Evolutionary conservation across 2,329 filamentous ascomycete species (phyloP).

Genomic region (Penicillium sp.): DNA sequence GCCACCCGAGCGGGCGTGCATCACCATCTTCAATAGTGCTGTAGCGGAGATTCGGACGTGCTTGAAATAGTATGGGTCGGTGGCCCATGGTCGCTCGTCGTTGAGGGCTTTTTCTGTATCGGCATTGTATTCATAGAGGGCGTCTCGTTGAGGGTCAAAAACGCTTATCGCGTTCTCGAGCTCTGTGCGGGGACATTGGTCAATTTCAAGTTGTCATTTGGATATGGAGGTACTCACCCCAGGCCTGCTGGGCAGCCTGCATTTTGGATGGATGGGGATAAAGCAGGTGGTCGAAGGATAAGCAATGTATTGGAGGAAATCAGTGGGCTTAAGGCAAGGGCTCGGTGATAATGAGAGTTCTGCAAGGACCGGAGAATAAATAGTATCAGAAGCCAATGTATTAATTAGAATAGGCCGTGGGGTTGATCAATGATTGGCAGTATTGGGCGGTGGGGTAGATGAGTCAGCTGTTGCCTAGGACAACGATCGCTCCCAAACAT

Average conservation of each 20-base stretch:
- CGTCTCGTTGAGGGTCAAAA: slow-evolving; percentile 82
- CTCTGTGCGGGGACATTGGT: slow-evolving; percentile 55
- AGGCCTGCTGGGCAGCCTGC: slow-evolving; percentile 59
- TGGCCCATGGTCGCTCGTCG: slow-evolving; percentile 68
- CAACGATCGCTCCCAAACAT: slow-evolving; percentile 33
- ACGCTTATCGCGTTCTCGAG: slow-evolving; percentile 81
- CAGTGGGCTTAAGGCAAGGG: slow-evolving; percentile 1
- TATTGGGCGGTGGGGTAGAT: slow-evolving; percentile 28
- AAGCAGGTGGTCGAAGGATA: neutral
- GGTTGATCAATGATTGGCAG: slow-evolving; percentile 24
- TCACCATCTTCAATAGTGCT: slow-evolving; percentile 96
- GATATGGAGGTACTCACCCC: slow-evolving; percentile 48
- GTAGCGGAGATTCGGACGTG: slow-evolving; percentile 89
- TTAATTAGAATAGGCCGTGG: slow-evolving; percentile 23
- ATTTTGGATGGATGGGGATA: slow-evolving; percentile 36
- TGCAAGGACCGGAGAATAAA: slow-evolving; percentile 12
- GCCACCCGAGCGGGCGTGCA: slow-evolving; percentile 95
- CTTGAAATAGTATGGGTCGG: slow-evolving; percentile 84
- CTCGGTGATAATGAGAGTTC: slow-evolving; percentile 6
- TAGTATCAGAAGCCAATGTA: slow-evolving; percentile 4
- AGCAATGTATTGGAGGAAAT: neutral
- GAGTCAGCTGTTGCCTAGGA: slow-evolving; percentile 38
- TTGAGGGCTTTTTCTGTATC: slow-evolving; percentile 66
- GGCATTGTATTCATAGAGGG: slow-evolving; percentile 80
- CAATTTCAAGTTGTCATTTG: neutral